phyloP scores from a whole-genome alignment of 805 yeast genomes.

The Candida wancherniae region DNA sequence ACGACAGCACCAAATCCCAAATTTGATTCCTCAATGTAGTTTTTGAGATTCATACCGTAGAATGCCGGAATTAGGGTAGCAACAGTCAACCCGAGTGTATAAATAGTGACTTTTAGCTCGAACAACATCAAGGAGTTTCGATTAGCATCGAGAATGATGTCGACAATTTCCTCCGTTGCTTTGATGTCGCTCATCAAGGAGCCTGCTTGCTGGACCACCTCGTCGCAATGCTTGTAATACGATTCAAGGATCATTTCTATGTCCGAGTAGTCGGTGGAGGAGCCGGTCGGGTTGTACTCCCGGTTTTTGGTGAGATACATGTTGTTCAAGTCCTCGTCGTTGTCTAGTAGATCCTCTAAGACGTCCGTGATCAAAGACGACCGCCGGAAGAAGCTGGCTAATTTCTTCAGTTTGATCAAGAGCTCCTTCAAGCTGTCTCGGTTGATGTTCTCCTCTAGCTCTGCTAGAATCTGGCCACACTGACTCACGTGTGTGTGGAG shows the following conservation, averaged over 20 bases:
- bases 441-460: slow-evolving; percentile 75
- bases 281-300: slow-evolving; percentile 15
- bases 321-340: slow-evolving; percentile 76
- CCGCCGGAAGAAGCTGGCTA: slow-evolving; percentile 72
- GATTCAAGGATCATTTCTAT: slow-evolving; percentile 84
- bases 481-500: slow-evolving; percentile 50
- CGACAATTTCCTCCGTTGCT: slow-evolving; percentile 89
- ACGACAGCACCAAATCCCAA: slow-evolving; percentile 61
- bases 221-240: slow-evolving; percentile 88
- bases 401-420: slow-evolving; percentile 64
- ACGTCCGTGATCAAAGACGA: slow-evolving; percentile 72
- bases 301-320: slow-evolving; percentile 62
- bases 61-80: slow-evolving; percentile 84
- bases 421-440: slow-evolving; percentile 69
- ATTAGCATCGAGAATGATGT: slow-evolving; percentile 85
- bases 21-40: slow-evolving; percentile 66
- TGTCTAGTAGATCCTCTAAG: slow-evolving; percentile 77
- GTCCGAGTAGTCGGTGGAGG: slow-evolving; percentile 51
- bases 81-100: slow-evolving; percentile 78
- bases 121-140: slow-evolving; percentile 85
- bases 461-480: slow-evolving; percentile 62
- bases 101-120: slow-evolving; percentile 77
- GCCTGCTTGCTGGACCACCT: slow-evolving; percentile 86
- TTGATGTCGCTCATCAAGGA: slow-evolving; percentile 76
- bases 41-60: slow-evolving; percentile 82